Percentiles rank a stretch among this genome's conserved stretches.
Conservation (phyloP, 371 early-diverging fungal genomes). For the Cokeromyces recurvatus region DNA sequence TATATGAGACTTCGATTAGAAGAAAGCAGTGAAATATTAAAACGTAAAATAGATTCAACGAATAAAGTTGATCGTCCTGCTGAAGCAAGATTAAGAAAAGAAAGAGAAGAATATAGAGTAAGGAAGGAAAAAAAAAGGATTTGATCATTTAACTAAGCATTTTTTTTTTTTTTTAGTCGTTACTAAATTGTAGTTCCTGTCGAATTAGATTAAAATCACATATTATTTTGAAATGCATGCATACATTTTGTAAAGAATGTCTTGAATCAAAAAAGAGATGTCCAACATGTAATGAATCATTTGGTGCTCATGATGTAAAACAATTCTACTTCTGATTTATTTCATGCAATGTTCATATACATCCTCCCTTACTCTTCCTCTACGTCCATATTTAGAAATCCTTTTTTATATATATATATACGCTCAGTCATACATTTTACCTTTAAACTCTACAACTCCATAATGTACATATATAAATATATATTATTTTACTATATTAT, state of each 20-base stretch:
- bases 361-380: no score
- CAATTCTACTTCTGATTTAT: slow-evolving; percentile 82
- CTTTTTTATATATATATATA: no score
- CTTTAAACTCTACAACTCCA: no score
- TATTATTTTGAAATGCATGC: slow-evolving; percentile 87
- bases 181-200: slow-evolving; percentile 90
- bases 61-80: slow-evolving; percentile 35
- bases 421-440: no score
- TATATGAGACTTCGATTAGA: slow-evolving; percentile 45
- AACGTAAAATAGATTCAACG: slow-evolving; percentile 35
- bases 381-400: no score
- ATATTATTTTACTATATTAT: no score
- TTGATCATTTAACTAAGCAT: background rate
- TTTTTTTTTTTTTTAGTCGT: slow-evolving; percentile 36
- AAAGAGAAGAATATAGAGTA: slow-evolving; percentile 40
- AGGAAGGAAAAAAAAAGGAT: background rate
- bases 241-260: slow-evolving; percentile 96
- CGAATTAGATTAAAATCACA: slow-evolving; percentile 79
- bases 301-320: slow-evolving; percentile 87
- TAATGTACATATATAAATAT: no score
- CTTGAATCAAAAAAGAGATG: slow-evolving; percentile 97
- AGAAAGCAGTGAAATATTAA: slow-evolving; percentile 56
- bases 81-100: slow-evolving; percentile 29
- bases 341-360: no score
- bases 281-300: slow-evolving; percentile 94